Evolutionary conservation across 2,329 filamentous ascomycete genomes (phyloP), one percentile per base, ranked within the genome.

Genomic region (Aspergillus brunneoviolaceus): DNA sequence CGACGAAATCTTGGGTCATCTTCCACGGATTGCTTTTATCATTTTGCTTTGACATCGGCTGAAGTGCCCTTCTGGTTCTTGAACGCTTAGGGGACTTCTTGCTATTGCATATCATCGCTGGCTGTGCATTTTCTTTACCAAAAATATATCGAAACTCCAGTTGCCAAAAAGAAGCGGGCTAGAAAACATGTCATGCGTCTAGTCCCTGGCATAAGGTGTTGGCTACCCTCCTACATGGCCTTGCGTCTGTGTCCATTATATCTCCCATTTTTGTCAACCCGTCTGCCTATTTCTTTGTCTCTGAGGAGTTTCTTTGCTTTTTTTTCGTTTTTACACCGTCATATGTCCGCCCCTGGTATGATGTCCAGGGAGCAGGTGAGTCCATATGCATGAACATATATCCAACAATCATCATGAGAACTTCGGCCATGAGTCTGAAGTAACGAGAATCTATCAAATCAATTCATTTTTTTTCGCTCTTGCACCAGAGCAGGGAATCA

Each of bases 1-100:
- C 62, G 63, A 58, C 56, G 60, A 63, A 59, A 33, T 57, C 16
- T 45, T 51, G 61, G 60, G 54, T 58, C 55, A 63, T 64, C 54
- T 63, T 58, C 56, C 60, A 31, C 52, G 49, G 56, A 52, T 60
- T 55, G 49, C 7, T 58, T 54, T 21, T 57, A 9, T 19, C 39
- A 19, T 9, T 45, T 12, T 45, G n/a, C 56, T 49, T 61, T 62
- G 62, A 61, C 52, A 61, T 33, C 55, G n/a, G 55, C 65, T 71
- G 42, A 66, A 65, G 42, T 63, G 69, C 59, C 70, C 51, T 58
- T 47, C 23, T 49, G 21, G 23, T 52, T 61, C 69, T 35, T 68
- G 66, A 55, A 67, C 70, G 62, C 48, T 69, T 67, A 57, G 67
- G 67, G 67, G 19, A 58, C 49, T 12, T 69, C 48, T 12, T 69